Conservation (phyloP, 345 rosid species). For the Sonneratia alba region DNA sequence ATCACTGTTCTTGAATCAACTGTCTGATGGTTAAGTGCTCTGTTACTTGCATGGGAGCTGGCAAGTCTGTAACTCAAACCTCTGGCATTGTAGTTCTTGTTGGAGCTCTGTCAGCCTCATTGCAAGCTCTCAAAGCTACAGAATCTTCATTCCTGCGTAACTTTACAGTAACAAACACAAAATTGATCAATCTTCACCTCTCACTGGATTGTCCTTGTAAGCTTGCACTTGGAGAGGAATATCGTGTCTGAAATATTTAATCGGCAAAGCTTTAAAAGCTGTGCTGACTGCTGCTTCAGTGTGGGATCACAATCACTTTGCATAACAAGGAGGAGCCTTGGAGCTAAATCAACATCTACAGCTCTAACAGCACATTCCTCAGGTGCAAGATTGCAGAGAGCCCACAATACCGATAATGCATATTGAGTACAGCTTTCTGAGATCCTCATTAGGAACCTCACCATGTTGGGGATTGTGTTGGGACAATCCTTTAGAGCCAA, state of each 20-base stretch:
- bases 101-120: background rate
- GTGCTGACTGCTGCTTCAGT: slow-evolving; percentile 14
- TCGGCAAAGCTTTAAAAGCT: slow-evolving; percentile 18
- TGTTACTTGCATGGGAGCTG: background rate
- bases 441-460: slow-evolving; percentile 17
- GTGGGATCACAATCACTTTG: slow-evolving; percentile 14
- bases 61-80: background rate
- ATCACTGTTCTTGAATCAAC: slow-evolving; percentile 1
- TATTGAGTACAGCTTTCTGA: slow-evolving; percentile 17
- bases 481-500: slow-evolving; percentile 17
- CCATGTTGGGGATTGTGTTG: slow-evolving; percentile 13
- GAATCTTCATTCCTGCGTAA: background rate
- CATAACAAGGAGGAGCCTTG: slow-evolving; percentile 19
- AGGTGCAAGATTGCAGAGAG: slow-evolving; percentile 15
- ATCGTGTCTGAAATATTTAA: slow-evolving; percentile 12
- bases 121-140: background rate
- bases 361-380: slow-evolving; percentile 9
- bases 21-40: background rate
- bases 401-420: slow-evolving; percentile 15
- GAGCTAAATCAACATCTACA: slow-evolving; percentile 13
- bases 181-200: background rate
- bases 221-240: slow-evolving; percentile 20
- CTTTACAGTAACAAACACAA: background rate
- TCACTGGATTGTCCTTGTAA: slow-evolving; percentile 19
- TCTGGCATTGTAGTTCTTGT: background rate